Base-by-base conservation (phyloP, 2,329 filamentous ascomycete genomes). In the Penicillium sp. region DNA sequence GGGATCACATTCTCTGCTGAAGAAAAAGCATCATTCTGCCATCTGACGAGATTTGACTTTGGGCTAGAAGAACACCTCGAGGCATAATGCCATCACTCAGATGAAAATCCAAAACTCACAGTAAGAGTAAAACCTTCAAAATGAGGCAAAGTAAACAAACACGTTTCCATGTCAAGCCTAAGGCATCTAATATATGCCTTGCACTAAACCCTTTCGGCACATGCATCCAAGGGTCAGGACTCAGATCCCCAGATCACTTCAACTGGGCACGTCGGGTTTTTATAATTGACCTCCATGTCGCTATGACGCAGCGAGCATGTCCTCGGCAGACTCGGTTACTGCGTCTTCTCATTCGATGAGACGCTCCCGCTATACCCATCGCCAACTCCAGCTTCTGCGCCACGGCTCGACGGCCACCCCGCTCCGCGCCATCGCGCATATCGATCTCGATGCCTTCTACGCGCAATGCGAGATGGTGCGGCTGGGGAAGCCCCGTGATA, bases 381-480 rank as follows among this genome's bases (percentile, higher is more conserved):
- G 87, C 53, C 85, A 97, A 46, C 79, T 97, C 13, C 78, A 82
- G 29, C 85, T 91, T 56, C 81, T 97, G 49, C 81, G 84, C 6
- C 79, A 83, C 8, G 89, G 81, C 58, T 83, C 82, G 29, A 78
- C 84, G 0, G 82, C 83, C 7, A 89, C 83, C 44, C 92, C 92
- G 1, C 78, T 98, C 31, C 84, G 93, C 40, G 87, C 95, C 25
- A 83, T 96, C 59, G 89, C 89, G 6, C 91, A 96, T 68, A 83
- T 97, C 55, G 93, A 98, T 64, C 83, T 98, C 52, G 93, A 98
- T 80, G 92, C 92, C 33, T 98, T 98, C 72, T 98, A 98, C 69
- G 87, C 88, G 3, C 93, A 98, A 75, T 96, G 90, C 66, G 93
- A 98, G 72, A 95, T 91, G 80, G 84, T 95, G 8, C 83, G 93